A percentile compares a stretch with the other conserved stretches of the same genome.
These are phyloP conservation scores for Zoysia matrella DNA, from an alignment of 202 grass and related monocot genomes.

Conservation along the genomic window DNA sequence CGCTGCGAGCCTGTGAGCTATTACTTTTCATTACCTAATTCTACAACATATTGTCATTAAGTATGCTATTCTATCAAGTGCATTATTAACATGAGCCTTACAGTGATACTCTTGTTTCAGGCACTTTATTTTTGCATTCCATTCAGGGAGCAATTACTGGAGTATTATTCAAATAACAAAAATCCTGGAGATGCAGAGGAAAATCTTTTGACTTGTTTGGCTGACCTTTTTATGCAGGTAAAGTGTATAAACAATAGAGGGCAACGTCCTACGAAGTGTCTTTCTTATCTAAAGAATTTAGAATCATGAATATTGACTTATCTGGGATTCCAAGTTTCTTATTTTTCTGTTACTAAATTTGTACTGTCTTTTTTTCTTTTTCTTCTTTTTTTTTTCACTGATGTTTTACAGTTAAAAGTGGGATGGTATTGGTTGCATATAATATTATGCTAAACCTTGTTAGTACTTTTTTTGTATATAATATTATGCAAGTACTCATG, in stretches of 20 bases:
- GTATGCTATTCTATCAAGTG: neutral
- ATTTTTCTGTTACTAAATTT: conserved; percentile 18
- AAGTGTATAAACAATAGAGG: neutral
- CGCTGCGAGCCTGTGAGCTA: neutral
- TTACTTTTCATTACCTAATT: neutral
- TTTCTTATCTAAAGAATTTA: neutral
- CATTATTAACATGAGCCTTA: conserved; percentile 34
- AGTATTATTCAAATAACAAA: conserved; percentile 78
- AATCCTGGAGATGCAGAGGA: conserved; percentile 71
- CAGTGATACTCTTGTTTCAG: conserved; percentile 61
- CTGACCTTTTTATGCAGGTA: conserved; percentile 94
- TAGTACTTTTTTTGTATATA: conserved; percentile 5
- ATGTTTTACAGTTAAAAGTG: neutral
- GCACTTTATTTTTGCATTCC: conserved; percentile 94
- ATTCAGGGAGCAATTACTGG: conserved; percentile 84
- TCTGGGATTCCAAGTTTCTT: neutral
- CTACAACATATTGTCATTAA: conserved; percentile 9
- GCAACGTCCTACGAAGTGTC: neutral
- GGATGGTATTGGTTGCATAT: conserved; percentile 12
- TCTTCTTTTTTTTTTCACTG: neutral
- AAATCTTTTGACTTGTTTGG: conserved; percentile 91
- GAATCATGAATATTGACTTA: neutral
- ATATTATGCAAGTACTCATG: neutral
- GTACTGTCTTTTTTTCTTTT: neutral
- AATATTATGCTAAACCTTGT: neutral